Conservation (phyloP, 1,284 basidiomycete species). For the Cerrena zonata region DNA sequence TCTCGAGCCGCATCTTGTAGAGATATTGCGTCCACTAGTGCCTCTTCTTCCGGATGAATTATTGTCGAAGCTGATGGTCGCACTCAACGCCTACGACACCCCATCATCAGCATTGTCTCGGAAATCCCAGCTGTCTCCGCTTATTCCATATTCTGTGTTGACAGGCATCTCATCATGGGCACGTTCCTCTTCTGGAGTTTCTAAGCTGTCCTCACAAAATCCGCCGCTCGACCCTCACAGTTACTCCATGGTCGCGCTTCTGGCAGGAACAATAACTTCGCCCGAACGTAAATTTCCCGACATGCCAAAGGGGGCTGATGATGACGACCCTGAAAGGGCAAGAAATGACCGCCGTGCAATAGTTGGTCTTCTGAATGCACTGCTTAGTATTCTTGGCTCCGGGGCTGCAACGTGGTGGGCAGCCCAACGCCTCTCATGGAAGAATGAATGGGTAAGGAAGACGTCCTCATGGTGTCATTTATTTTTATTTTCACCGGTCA, state of each 20-base stretch:
- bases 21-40: conserved; percentile 40
- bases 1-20: conserved; percentile 57
- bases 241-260: conserved; percentile 67
- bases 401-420: conserved; percentile 70
- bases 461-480: neutral
- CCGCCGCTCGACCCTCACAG: conserved; percentile 44
- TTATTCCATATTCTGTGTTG: conserved; percentile 59
- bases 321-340: conserved; percentile 34
- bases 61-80: conserved; percentile 31
- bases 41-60: conserved; percentile 43
- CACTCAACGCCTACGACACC: conserved; percentile 7
- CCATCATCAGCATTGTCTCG: conserved; percentile 11
- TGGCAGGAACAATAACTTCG: conserved; percentile 69
- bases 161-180: conserved; percentile 62
- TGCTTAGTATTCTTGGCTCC: conserved; percentile 62
- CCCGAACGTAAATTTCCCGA: conserved; percentile 63
- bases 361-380: conserved; percentile 60
- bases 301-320: conserved; percentile 33
- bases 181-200: conserved; percentile 43
- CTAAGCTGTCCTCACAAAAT: conserved; percentile 37
- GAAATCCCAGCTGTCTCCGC: conserved; percentile 11
- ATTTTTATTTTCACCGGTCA: neutral
- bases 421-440: conserved; percentile 56
- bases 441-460: conserved; percentile 62
- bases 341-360: conserved; percentile 59